Base-by-base conservation (phyloP, 192 early-diverging fungal genomes). In the Backusella macrospora region DNA sequence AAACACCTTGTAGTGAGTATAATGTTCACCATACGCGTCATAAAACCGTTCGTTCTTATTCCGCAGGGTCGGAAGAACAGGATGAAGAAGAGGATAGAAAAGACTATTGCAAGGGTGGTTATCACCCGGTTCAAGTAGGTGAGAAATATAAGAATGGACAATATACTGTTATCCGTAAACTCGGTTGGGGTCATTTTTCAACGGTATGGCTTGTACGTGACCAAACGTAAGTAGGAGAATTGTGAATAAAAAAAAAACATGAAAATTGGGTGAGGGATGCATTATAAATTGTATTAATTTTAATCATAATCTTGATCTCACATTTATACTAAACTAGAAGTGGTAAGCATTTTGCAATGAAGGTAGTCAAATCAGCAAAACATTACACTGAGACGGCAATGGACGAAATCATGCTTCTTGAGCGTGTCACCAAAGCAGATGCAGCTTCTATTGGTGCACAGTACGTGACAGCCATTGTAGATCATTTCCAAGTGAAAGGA, bases 181-280 rank as follows among this genome's bases (percentile, higher is more conserved):
- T 99, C 42, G 97, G 97, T 16, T 99, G 97, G 97, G 97, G 97
- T 15, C 97, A 99, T 74, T 99, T 99, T 74, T 96, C 95, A 29
- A 99, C 97, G 0, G 97, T 99, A 9, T 99, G 97, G 97, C 88
- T 99, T 59, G 94, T 91, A 13, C 84, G 86, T 65, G 96, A 98
- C 79, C 78, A 78, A 71, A 82, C 85, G 87, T 90, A 85, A 65
- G 42, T 29, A 1, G 1, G 26, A 16, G 47, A n/a, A 8, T 18
- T 7, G 6, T 49, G n/a, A 5, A 8, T 7, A 38, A 45, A 6
- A 47, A 16, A 34, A 55, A 76, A 21, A 47, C 29, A 34, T 34
- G 29, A 2, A 34, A 34, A 34, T 34, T 16, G 38, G 59, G 16
- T n/a, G 29, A 47, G 37, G 21, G 13, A 49, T 59, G 7, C 5